A percentile compares a stretch with the other conserved stretches of the same genome.
phyloP scores from a whole-genome alignment of 306 rosid species.

The Lathyrus oleraceus region DNA sequence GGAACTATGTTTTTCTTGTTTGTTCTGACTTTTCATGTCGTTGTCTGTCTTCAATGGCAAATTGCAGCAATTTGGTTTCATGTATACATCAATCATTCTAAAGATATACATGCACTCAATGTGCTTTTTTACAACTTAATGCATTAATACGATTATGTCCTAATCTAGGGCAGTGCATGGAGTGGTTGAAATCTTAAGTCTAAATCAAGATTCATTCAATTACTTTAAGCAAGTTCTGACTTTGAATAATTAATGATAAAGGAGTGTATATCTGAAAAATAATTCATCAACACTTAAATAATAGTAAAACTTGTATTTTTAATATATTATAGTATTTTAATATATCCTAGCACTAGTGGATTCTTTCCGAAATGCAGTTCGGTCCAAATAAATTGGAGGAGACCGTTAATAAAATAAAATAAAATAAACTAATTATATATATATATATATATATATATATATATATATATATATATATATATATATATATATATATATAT shows the following conservation, averaged over 20 bases:
- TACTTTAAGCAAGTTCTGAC: neutral
- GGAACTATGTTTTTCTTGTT: neutral
- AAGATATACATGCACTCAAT: neutral
- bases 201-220: neutral
- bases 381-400: too few species aligned
- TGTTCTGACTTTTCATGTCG: neutral
- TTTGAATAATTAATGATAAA: neutral
- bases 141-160: neutral
- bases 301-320: too few species aligned
- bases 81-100: slow-evolving; percentile 27
- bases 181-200: neutral
- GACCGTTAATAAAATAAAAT: too few species aligned
- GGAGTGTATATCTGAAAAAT: neutral
- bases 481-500: too few species aligned
- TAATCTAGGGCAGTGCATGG: neutral
- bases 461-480: too few species aligned
- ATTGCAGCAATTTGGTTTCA: slow-evolving; percentile 9
- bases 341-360: too few species aligned
- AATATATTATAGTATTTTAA: too few species aligned
- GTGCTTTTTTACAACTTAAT: neutral
- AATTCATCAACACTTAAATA: too few species aligned
- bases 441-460: too few species aligned
- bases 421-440: too few species aligned
- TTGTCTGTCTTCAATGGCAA: slow-evolving; percentile 24
- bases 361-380: too few species aligned